phyloP scores from a whole-genome alignment of 2,329 filamentous ascomycete genomes.

The Pseudonectria buxi region DNA sequence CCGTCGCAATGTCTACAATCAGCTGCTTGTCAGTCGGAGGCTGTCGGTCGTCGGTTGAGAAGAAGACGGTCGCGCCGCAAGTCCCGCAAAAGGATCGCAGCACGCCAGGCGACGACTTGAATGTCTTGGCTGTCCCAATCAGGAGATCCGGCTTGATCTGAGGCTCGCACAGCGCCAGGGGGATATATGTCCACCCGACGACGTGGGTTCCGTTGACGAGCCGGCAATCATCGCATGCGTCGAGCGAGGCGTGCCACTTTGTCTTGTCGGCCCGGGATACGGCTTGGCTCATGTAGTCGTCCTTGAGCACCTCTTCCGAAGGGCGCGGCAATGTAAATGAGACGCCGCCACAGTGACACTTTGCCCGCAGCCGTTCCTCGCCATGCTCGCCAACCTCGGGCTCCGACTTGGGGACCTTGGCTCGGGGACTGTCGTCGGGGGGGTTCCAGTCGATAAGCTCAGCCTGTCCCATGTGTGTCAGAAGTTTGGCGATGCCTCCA shows the following conservation, averaged over 20 bases:
- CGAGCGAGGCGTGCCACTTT: slow-evolving; percentile 38
- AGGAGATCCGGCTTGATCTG: slow-evolving; percentile 29
- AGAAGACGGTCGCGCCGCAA: slow-evolving; percentile 41
- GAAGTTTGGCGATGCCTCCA: slow-evolving; percentile 29
- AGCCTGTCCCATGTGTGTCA: slow-evolving; percentile 26
- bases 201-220: slow-evolving; percentile 35
- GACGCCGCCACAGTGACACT: slow-evolving; percentile 42
- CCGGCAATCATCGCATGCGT: slow-evolving; percentile 39
- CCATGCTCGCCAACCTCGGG: slow-evolving; percentile 29
- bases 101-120: slow-evolving; percentile 31
- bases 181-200: slow-evolving; percentile 37
- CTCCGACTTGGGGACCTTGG: slow-evolving; percentile 20
- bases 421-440: slow-evolving; percentile 17
- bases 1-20: slow-evolving; percentile 37
- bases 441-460: slow-evolving; percentile 32
- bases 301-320: slow-evolving; percentile 20
- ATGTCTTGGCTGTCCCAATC: slow-evolving; percentile 39
- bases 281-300: slow-evolving; percentile 25
- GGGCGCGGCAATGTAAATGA: slow-evolving; percentile 39
- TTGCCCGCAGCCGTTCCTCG: slow-evolving; percentile 33
- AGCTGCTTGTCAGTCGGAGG: slow-evolving; percentile 24
- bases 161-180: slow-evolving; percentile 30
- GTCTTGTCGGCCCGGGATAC: slow-evolving; percentile 30
- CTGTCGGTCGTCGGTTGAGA: slow-evolving; percentile 19
- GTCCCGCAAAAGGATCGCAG: slow-evolving; percentile 37